These are phyloP conservation scores for Backusella macrospora DNA, from an alignment of 192 early-diverging fungal species.

Conservation along the genomic window DNA sequence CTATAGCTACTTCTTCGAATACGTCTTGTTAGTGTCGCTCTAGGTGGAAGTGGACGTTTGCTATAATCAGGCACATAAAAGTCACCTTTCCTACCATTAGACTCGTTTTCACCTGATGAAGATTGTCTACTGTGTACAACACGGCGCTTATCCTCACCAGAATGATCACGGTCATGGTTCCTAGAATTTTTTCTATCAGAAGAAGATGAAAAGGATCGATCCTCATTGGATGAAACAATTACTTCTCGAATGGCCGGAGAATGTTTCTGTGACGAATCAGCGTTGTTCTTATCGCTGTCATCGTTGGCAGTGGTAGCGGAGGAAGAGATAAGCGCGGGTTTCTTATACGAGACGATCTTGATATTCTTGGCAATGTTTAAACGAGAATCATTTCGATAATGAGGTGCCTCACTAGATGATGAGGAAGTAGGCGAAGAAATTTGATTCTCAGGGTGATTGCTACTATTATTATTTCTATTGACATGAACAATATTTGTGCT, in stretches of 20 bases:
- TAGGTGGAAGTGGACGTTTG: neutral
- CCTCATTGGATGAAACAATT: neutral
- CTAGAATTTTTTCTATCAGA: neutral
- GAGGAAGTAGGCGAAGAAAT: neutral
- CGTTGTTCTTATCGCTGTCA: too few relatives aligned
- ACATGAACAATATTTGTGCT: neutral
- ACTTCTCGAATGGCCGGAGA: neutral
- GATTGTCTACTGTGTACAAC: neutral
- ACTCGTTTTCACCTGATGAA: neutral
- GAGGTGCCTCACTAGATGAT: neutral
- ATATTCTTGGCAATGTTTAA: neutral
- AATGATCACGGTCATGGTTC: constrained; percentile 3
- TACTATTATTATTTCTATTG: neutral
- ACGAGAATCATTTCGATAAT: neutral
- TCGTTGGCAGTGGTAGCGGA: neutral
- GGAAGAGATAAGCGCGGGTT: neutral
- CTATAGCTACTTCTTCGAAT: neutral
- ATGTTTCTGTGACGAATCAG: neutral
- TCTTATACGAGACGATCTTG: neutral
- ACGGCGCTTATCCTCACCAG: neutral
- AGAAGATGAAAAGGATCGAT: neutral
- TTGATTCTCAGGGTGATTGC: neutral
- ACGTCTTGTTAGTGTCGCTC: neutral
- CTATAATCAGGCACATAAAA: neutral
- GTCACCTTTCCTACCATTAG: neutral